Conservation (phyloP, 139 green algal genomes). For the Picochlorum sp. region DNA sequence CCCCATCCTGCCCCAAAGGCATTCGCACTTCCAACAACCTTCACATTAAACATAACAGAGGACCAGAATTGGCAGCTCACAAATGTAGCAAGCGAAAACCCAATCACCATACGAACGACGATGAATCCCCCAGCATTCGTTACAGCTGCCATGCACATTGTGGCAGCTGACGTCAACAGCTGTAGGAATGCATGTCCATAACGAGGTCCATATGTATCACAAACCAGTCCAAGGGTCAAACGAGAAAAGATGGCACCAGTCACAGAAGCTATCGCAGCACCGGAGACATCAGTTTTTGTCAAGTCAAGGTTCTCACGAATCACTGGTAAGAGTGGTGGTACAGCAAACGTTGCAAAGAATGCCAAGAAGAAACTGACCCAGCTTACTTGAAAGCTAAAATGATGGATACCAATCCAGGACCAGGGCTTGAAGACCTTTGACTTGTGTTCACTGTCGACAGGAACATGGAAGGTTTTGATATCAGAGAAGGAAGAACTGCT, state of each 20-base stretch:
- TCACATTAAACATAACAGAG: conserved; percentile 77
- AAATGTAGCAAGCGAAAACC: conserved; percentile 74
- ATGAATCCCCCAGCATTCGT: conserved; percentile 59
- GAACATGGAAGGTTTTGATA: conserved; percentile 27
- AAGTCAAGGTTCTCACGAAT: conserved; percentile 73
- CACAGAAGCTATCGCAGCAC: conserved; percentile 32
- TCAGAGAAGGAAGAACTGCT: no score
- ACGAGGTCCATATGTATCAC: conserved; percentile 70
- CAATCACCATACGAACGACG: conserved; percentile 32
- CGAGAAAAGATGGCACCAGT: conserved; percentile 38
- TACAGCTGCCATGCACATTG: conserved; percentile 32
- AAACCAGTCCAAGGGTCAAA: conserved; percentile 42
- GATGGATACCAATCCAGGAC: no score
- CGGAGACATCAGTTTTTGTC: conserved; percentile 47
- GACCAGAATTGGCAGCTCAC: conserved; percentile 88
- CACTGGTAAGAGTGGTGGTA: conserved; percentile 65
- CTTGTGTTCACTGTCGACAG: conserved; percentile 71
- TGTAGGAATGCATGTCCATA: conserved; percentile 40
- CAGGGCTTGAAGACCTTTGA: conserved; percentile 23
- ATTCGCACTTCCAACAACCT: conserved; percentile 85
- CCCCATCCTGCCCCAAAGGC: conserved; percentile 77
- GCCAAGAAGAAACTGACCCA: conserved; percentile 83
- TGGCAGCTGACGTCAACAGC: conserved; percentile 24
- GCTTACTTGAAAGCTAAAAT: conserved; percentile 60
- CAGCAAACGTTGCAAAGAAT: conserved; percentile 90